Base-by-base conservation (phyloP, 352 stramenopile species). In the Plasmopara halstedii region DNA sequence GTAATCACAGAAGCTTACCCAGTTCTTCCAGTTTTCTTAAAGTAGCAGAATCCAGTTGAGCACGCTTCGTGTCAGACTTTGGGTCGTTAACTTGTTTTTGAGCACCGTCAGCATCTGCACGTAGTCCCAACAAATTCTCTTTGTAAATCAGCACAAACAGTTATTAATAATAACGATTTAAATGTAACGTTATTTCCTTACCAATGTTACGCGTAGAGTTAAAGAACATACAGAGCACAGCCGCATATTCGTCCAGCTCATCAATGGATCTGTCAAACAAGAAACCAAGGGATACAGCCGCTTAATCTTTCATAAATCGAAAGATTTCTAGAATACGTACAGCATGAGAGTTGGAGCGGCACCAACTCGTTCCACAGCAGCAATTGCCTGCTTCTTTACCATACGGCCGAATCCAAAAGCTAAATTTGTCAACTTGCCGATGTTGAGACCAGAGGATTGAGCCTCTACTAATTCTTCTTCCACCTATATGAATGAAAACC, bases 311-410 rank as follows among this genome's bases (percentile, higher is more conserved):
- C n/a, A n/a, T n/a, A n/a, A n/a, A n/a, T n/a, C n/a, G n/a, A n/a
- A n/a, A n/a, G n/a, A n/a, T 35, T 35, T 7, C 31, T 13, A 8
- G 14, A 14, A 19, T 3, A 60, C 71, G 23, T 53, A 88, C 77
- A 84, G 55, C 38, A 63, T 53, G 15, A 79, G 44, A n/a, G 60
- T 46, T 22, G 74, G 73, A 0, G 75, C 73, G 22, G 77, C 71
- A 14, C 73, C 77, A 13, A 84, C 77, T 15, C 80, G 75, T 53
- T 91, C 80, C 13, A 91, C 80, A 6, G 75, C 80, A 22, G 80
- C 77, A 35, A 88, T 85, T 6, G 80, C 77, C 56, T 91, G 80
- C 37, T 88, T 91, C 54, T 88, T 88, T 34, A 91, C 73, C 73
- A 88, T 88, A 14, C 77, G 67, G 5, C 80, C 80, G 44, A 91